Percentiles rank a stretch among this genome's conserved stretches.
phyloP scores from a whole-genome alignment of 2,329 filamentous ascomycete genomes.

The Fusarium sarcochroum region DNA sequence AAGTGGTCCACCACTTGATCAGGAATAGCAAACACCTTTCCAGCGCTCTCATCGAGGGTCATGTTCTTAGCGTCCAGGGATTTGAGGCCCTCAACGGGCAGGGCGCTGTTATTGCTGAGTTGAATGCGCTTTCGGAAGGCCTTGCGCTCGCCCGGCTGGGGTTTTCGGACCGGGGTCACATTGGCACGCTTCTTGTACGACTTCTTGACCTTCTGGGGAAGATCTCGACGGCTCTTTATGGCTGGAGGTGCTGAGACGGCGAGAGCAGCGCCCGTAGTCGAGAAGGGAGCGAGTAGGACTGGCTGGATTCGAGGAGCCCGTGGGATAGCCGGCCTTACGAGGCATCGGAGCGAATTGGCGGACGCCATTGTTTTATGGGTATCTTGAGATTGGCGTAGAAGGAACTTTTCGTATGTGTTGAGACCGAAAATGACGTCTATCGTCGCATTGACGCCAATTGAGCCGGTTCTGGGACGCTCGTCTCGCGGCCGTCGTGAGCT shows the following conservation, averaged over 20 bases:
- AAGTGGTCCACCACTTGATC: slow-evolving; percentile 82
- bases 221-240: slow-evolving; percentile 55
- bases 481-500: slow-evolving; percentile 45
- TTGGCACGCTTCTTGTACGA: slow-evolving; percentile 68
- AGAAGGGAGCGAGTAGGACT: slow-evolving; percentile 58
- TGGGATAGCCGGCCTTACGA: slow-evolving; percentile 55
- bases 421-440: slow-evolving; percentile 25
- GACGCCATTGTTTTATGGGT: slow-evolving; percentile 54
- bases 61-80: slow-evolving; percentile 71
- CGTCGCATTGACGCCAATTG: slow-evolving; percentile 51
- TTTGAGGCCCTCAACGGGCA: slow-evolving; percentile 78
- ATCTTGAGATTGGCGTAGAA: neutral
- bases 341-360: slow-evolving; percentile 59
- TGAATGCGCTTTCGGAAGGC: slow-evolving; percentile 89
- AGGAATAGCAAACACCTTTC: slow-evolving; percentile 78
- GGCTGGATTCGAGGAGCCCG: slow-evolving; percentile 53
- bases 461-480: slow-evolving; percentile 44
- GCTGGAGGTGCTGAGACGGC: slow-evolving; percentile 50
- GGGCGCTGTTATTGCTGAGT: slow-evolving; percentile 93
- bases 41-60: slow-evolving; percentile 68
- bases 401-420: slow-evolving; percentile 17
- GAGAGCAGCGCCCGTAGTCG: slow-evolving; percentile 51
- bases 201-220: slow-evolving; percentile 58
- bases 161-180: slow-evolving; percentile 66
- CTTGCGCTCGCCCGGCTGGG: slow-evolving; percentile 84